Percentiles rank a stretch among this genome's conserved stretches.
Evolutionary conservation across 495 filamentous ascomycete genomes (phyloP).

Genomic region (Penicillium mononematosum): DNA sequence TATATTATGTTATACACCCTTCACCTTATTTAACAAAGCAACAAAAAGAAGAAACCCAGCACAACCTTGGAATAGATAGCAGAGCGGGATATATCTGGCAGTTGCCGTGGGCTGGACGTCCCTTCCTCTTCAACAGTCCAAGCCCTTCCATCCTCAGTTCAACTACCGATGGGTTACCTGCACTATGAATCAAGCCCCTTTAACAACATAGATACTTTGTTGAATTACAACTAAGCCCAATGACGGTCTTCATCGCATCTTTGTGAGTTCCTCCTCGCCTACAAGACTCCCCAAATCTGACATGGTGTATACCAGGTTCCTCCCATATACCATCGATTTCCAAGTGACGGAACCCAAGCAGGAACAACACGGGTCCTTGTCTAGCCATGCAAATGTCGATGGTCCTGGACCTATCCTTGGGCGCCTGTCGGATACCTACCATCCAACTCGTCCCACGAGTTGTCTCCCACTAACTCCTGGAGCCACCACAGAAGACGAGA

Average conservation of each 20-base stretch:
- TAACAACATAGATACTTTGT: neutral
- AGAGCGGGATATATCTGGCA: neutral
- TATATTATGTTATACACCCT: too few relatives aligned
- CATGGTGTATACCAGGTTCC: slow-evolving; percentile 24
- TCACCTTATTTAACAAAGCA: too few relatives aligned
- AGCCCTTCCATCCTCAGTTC: neutral
- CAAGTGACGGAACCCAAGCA: slow-evolving; percentile 20
- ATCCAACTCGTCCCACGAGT: slow-evolving; percentile 24
- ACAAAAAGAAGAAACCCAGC: neutral
- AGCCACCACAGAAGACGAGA: slow-evolving; percentile 55
- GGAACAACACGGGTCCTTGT: slow-evolving; percentile 24
- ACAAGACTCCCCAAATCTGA: slow-evolving; percentile 6
- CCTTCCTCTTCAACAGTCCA: neutral
- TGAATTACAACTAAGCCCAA: slow-evolving; percentile 2
- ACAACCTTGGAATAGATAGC: neutral
- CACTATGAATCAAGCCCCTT: neutral
- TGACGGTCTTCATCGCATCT: slow-evolving; percentile 37
- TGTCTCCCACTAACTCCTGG: slow-evolving; percentile 56
- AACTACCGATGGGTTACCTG: neutral
- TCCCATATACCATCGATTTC: slow-evolving; percentile 44
- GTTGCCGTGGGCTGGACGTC: neutral
- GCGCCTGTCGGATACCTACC: slow-evolving; percentile 23
- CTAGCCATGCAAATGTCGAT: slow-evolving; percentile 32
- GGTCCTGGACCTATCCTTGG: slow-evolving; percentile 39
- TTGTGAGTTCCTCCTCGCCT: slow-evolving; percentile 23